Percentiles rank a stretch among this genome's conserved stretches.
These are phyloP conservation scores for Penicillium sp. DNA, from an alignment of 2,329 filamentous ascomycete species.

Conservation along the genomic window DNA sequence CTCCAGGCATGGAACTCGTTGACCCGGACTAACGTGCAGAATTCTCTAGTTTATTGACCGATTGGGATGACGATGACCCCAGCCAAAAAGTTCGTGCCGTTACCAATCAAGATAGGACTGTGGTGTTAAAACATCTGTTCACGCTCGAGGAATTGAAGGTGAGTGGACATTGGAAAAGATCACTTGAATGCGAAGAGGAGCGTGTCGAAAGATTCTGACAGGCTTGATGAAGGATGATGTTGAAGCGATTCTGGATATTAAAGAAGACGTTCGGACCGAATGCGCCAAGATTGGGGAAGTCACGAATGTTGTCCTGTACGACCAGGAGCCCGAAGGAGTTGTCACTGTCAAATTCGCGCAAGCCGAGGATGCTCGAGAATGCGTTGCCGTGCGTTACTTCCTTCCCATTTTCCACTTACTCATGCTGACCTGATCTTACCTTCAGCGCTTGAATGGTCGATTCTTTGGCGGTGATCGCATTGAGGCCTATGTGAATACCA, in stretches of 20 bases:
- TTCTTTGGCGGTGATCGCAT: conserved; percentile 68
- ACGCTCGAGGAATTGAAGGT: conserved; percentile 72
- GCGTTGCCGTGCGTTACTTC: conserved; percentile 48
- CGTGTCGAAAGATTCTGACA: conserved; percentile 13
- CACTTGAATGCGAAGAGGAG: not conserved
- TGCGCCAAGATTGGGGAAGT: conserved; percentile 80
- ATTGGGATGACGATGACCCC: conserved; percentile 90
- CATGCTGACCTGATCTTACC: not conserved
- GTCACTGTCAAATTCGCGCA: conserved; percentile 77
- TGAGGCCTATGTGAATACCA: conserved; percentile 64
- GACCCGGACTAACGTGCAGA: not conserved
- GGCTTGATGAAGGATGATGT: conserved; percentile 58
- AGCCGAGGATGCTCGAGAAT: conserved; percentile 63
- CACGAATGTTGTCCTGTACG: conserved; percentile 86
- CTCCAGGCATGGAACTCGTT: not conserved
- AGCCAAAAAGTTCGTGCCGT: conserved; percentile 52
- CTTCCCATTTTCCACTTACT: not conserved
- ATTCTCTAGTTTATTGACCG: conserved; percentile 66
- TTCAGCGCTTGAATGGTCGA: conserved; percentile 67
- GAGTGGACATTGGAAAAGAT: not conserved
- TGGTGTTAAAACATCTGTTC: conserved; percentile 91
- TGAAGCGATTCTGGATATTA: conserved; percentile 78
- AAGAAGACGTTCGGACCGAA: conserved; percentile 87
- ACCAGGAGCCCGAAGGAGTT: conserved; percentile 76
- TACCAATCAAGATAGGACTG: conserved; percentile 66